A percentile compares a stretch with the other conserved stretches of the same genome.
phyloP scores from a whole-genome alignment of 2,329 filamentous ascomycete species.

The Penicillium hordei region DNA sequence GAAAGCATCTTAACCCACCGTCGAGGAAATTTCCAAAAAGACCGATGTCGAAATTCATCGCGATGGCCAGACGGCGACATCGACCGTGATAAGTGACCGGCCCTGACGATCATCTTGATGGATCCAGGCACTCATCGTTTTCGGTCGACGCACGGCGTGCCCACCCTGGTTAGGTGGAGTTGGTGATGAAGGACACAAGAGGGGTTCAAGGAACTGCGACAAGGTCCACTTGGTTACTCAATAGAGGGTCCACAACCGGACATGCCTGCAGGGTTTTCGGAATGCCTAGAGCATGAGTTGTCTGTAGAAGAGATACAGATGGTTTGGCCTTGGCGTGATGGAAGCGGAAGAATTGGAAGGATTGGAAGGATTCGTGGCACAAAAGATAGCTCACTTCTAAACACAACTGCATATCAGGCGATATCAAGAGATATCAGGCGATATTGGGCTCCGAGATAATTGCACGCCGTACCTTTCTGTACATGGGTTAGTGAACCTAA shows the following conservation, averaged over 20 bases:
- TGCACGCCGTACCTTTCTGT: not conserved
- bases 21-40: slow-evolving; percentile 21
- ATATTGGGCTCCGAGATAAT: not conserved
- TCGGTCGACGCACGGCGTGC: slow-evolving; percentile 23
- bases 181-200: slow-evolving; percentile 12
- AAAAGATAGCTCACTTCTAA: not conserved
- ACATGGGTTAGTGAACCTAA: not conserved
- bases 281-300: slow-evolving; percentile 14
- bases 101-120: slow-evolving; percentile 24
- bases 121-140: slow-evolving; percentile 25
- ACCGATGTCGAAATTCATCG: slow-evolving; percentile 19
- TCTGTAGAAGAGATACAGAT: slow-evolving; percentile 1
- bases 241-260: slow-evolving; percentile 10
- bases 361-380: slow-evolving; percentile 7
- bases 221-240: slow-evolving; percentile 14
- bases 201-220: slow-evolving; percentile 19
- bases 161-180: slow-evolving; percentile 21
- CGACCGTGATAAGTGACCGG: slow-evolving; percentile 25
- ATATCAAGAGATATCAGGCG: not conserved
- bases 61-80: slow-evolving; percentile 16
- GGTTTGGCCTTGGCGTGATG: slow-evolving; percentile 2
- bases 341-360: slow-evolving; percentile 15
- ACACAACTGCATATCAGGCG: not conserved
- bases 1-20: slow-evolving; percentile 26
- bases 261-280: slow-evolving; percentile 21